phyloP scores from a whole-genome alignment of 1,139 yeast genomes.

The Eremothecium coryli region DNA sequence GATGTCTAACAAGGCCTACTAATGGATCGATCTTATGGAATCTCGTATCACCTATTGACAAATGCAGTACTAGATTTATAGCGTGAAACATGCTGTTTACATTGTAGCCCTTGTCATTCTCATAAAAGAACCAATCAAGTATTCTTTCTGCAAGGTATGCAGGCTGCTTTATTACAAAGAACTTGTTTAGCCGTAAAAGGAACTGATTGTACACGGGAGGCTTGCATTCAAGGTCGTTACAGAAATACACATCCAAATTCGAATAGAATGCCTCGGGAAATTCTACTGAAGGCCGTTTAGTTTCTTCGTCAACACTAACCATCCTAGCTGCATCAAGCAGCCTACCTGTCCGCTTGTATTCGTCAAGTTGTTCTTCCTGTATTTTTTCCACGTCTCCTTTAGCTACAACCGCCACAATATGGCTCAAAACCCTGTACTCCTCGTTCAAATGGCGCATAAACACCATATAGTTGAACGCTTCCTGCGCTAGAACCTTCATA shows the following conservation, averaged over 20 bases:
- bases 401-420: slow-evolving; percentile 4
- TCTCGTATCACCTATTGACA: slow-evolving; percentile 6
- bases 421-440: slow-evolving; percentile 6
- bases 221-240: slow-evolving; percentile 8
- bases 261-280: slow-evolving; percentile 17
- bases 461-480: slow-evolving; percentile 6
- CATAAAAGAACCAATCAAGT: slow-evolving; percentile 18
- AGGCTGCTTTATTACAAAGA: slow-evolving; percentile 13
- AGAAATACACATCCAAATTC: slow-evolving; percentile 12
- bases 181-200: slow-evolving; percentile 10
- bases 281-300: slow-evolving; percentile 2
- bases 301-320: slow-evolving; percentile 2
- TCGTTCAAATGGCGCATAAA: slow-evolving; percentile 7
- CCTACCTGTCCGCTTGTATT: not conserved
- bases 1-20: slow-evolving; percentile 5
- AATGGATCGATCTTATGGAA: slow-evolving; percentile 8
- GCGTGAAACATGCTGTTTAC: slow-evolving; percentile 12
- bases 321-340: not conserved
- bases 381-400: slow-evolving; percentile 3
- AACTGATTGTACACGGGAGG: slow-evolving; percentile 11
- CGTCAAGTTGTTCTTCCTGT: slow-evolving; percentile 2
- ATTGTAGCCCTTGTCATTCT: slow-evolving; percentile 7
- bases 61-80: slow-evolving; percentile 10
- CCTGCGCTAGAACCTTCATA: slow-evolving; percentile 4
- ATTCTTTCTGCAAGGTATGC: slow-evolving; percentile 11